phyloP scores from a whole-genome alignment of 768 basidiomycete species.

The Rhodotorula taiwanensis region DNA sequence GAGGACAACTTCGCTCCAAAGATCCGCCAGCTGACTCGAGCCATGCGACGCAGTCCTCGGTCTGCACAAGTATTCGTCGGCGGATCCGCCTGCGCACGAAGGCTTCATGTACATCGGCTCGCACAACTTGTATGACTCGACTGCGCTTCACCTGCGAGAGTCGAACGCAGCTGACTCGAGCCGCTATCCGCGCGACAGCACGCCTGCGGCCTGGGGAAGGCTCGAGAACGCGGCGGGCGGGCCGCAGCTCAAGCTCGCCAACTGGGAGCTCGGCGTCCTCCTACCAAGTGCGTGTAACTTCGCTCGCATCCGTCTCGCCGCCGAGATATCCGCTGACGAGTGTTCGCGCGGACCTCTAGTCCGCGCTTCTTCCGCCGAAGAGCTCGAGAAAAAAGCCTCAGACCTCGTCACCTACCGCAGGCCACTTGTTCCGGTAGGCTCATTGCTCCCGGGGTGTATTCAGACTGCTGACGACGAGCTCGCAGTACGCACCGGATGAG shows the following conservation, averaged over 20 bases:
- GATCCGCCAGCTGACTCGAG: background rate
- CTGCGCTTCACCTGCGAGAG: background rate
- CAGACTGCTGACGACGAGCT: background rate
- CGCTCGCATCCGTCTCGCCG: too few relatives aligned
- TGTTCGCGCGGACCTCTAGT: background rate
- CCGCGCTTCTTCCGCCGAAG: slow-evolving; percentile 11
- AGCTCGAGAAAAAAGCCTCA: slow-evolving; percentile 21
- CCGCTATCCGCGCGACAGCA: too few relatives aligned
- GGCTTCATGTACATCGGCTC: slow-evolving; percentile 30
- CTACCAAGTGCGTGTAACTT: slow-evolving; percentile 13
- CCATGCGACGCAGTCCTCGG: slow-evolving; percentile 11
- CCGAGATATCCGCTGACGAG: background rate
- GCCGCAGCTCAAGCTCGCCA: slow-evolving; percentile 6
- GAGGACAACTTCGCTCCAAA: too few relatives aligned
- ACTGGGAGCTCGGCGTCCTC: slow-evolving; percentile 33
- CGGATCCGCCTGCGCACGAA: background rate
- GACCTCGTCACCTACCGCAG: slow-evolving; percentile 20
- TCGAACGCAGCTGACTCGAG: too few relatives aligned
- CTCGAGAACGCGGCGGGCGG: slow-evolving; percentile 4
- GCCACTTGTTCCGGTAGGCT: slow-evolving; percentile 15
- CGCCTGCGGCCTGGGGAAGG: slow-evolving; percentile 28
- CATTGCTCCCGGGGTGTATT: background rate
- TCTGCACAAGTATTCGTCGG: slow-evolving; percentile 5
- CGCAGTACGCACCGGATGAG: slow-evolving; percentile 2
- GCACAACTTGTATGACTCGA: slow-evolving; percentile 27